Percentiles rank a stretch among this genome's conserved stretches.
Evolutionary conservation across 2,329 filamentous ascomycete species (phyloP).

Genomic region (Penicillium palitans): DNA sequence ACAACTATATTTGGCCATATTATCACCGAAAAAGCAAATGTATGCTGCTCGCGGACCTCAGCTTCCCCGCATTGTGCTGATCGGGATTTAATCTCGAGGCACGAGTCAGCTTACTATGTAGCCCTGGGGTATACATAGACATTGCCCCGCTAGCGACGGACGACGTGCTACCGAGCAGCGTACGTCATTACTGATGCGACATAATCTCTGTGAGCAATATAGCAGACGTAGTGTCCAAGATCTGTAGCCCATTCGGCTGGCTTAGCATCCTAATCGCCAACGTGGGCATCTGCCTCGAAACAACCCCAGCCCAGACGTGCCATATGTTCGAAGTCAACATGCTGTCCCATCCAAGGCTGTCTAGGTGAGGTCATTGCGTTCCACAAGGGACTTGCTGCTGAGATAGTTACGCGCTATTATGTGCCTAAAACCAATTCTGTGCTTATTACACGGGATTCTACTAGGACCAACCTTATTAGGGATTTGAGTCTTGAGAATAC

Average conservation of each 20-base stretch:
- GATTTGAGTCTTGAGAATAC: slow-evolving; percentile 54
- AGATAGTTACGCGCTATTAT: slow-evolving; percentile 61
- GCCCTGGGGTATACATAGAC: slow-evolving; percentile 36
- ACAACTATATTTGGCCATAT: not conserved
- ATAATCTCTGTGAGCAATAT: slow-evolving; percentile 61
- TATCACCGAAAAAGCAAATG: slow-evolving; percentile 2
- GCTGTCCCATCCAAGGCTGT: slow-evolving; percentile 65
- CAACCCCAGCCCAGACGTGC: slow-evolving; percentile 59
- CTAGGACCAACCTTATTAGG: slow-evolving; percentile 60
- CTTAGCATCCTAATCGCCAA: slow-evolving; percentile 63
- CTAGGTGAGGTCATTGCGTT: slow-evolving; percentile 55
- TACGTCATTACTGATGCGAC: slow-evolving; percentile 71
- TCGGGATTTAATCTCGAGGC: not conserved
- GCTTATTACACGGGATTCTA: slow-evolving; percentile 65
- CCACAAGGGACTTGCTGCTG: slow-evolving; percentile 64
- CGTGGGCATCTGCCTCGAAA: slow-evolving; percentile 50
- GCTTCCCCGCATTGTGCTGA: slow-evolving; percentile 27
- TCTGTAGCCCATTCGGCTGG: slow-evolving; percentile 59
- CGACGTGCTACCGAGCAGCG: slow-evolving; percentile 41
- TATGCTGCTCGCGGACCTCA: slow-evolving; percentile 25
- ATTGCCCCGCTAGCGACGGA: slow-evolving; percentile 26
- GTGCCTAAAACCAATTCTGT: slow-evolving; percentile 64
- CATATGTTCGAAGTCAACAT: slow-evolving; percentile 71
- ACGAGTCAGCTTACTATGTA: not conserved
- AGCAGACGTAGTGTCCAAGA: slow-evolving; percentile 51